phyloP scores from a whole-genome alignment of 1,284 basidiomycete species.

The Microbotryomycetes sp. region DNA sequence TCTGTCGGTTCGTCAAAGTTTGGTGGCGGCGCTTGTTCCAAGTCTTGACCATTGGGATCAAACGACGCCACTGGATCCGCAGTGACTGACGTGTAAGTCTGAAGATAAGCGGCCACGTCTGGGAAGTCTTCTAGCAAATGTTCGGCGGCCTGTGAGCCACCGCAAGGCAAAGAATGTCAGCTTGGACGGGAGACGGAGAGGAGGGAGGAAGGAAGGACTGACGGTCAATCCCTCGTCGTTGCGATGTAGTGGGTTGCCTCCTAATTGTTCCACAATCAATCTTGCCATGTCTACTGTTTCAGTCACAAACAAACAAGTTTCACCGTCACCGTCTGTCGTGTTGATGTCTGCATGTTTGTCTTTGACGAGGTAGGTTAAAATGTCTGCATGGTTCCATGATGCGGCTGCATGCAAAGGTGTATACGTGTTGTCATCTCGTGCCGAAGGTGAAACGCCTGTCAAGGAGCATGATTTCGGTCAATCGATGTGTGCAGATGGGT shows the following conservation, averaged over 20 bases:
- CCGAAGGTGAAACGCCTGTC: slow-evolving; percentile 63
- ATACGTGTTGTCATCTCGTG: slow-evolving; percentile 69
- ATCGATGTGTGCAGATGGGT: not conserved
- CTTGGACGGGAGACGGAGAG: not conserved
- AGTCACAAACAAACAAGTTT: slow-evolving; percentile 85
- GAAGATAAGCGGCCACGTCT: slow-evolving; percentile 65
- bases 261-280: slow-evolving; percentile 64
- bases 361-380: slow-evolving; percentile 67
- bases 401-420: slow-evolving; percentile 95
- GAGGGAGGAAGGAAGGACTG: slow-evolving; percentile 38
- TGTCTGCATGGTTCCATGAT: slow-evolving; percentile 71
- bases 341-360: slow-evolving; percentile 78
- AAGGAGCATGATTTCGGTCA: slow-evolving; percentile 16
- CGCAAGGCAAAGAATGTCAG: slow-evolving; percentile 9
- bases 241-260: slow-evolving; percentile 58
- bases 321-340: slow-evolving; percentile 74
- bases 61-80: not conserved
- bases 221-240: slow-evolving; percentile 75
- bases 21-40: slow-evolving; percentile 49
- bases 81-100: slow-evolving; percentile 46
- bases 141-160: slow-evolving; percentile 50
- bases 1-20: slow-evolving; percentile 64
- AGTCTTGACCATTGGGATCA: not conserved
- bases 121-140: slow-evolving; percentile 70
- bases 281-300: slow-evolving; percentile 71